Percentiles rank a stretch among this genome's conserved stretches.
phyloP scores from a whole-genome alignment of 225 moss, liverwort and hornwort species.

The Climacium dendroides region DNA sequence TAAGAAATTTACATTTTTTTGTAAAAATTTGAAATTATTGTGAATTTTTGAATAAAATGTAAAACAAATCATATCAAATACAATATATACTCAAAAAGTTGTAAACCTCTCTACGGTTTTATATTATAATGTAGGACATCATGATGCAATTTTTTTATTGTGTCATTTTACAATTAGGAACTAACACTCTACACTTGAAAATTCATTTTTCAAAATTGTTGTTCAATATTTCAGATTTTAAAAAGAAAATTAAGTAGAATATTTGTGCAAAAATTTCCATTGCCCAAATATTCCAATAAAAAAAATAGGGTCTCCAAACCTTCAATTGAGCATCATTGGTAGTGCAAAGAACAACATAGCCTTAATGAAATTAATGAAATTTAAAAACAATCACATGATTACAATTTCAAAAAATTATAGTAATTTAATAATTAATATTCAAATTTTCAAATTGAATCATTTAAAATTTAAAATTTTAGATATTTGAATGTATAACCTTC shows the following conservation, averaged over 20 bases:
- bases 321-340: accelerated
- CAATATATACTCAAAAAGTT: background rate
- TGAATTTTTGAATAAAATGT: background rate
- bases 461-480: no score
- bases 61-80: background rate
- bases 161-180: background rate
- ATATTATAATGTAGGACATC: background rate
- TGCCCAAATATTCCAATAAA: no score
- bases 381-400: background rate
- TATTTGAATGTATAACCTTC: background rate
- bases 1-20: background rate
- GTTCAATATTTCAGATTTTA: no score
- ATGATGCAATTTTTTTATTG: background rate
- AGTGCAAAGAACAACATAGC: accelerated
- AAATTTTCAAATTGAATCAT: background rate
- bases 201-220: background rate
- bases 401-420: background rate
- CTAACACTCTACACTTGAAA: accelerated
- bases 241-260: no score
- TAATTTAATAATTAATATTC: background rate
- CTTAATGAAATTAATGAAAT: background rate
- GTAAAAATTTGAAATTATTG: background rate
- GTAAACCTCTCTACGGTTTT: background rate
- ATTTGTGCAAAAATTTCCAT: no score
- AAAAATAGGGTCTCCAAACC: accelerated